Conservation (phyloP, 1,284 basidiomycete genomes). For the Rhodofomes roseus region DNA sequence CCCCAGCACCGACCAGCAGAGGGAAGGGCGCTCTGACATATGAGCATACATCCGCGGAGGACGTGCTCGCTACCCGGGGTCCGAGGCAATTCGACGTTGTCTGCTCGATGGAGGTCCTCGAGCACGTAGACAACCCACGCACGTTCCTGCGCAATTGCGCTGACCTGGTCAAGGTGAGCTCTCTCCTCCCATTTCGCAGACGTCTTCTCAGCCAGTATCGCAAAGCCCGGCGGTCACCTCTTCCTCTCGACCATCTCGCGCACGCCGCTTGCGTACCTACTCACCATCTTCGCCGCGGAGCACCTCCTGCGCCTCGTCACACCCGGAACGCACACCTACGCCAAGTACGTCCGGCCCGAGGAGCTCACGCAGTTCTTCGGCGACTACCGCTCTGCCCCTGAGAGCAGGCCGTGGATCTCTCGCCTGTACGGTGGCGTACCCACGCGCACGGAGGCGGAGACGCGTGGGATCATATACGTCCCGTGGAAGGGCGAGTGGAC, state of each 20-base stretch:
- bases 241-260: slow-evolving; percentile 97
- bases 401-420: slow-evolving; percentile 40
- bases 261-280: slow-evolving; percentile 84
- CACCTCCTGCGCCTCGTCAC: slow-evolving; percentile 80
- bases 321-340: slow-evolving; percentile 88
- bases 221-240: slow-evolving; percentile 90
- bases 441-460: slow-evolving; percentile 69
- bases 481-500: slow-evolving; percentile 76
- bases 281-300: slow-evolving; percentile 93
- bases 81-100: slow-evolving; percentile 83
- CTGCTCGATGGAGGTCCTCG: slow-evolving; percentile 97
- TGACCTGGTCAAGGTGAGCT: slow-evolving; percentile 76
- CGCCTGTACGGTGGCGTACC: slow-evolving; percentile 39
- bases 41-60: slow-evolving; percentile 78
- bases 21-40: slow-evolving; percentile 51
- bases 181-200: background rate
- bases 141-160: slow-evolving; percentile 82
- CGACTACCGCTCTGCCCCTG: slow-evolving; percentile 44
- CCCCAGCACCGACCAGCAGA: slow-evolving; percentile 3
- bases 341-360: slow-evolving; percentile 86
- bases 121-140: slow-evolving; percentile 93
- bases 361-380: slow-evolving; percentile 89
- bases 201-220: background rate
- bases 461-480: slow-evolving; percentile 80
- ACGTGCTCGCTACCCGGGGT: slow-evolving; percentile 47